These are phyloP conservation scores for Cochlearia excelsa DNA, from an alignment of 345 rosid species.

Conservation along the genomic window DNA sequence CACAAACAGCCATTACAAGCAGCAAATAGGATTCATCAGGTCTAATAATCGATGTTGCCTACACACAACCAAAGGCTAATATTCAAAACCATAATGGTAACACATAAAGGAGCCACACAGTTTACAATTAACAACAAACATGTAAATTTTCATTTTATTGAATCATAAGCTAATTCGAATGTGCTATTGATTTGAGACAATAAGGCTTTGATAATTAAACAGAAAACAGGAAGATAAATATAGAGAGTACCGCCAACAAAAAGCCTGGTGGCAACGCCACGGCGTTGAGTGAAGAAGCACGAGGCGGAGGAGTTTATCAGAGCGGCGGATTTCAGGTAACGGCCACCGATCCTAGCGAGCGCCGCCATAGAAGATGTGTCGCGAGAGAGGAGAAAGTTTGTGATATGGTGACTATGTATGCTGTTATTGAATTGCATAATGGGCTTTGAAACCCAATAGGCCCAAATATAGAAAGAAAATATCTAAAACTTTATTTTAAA, in stretches of 20 bases:
- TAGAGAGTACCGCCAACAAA: slow-evolving; percentile 61
- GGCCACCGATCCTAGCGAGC: slow-evolving; percentile 42
- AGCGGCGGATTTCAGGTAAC: slow-evolving; percentile 28
- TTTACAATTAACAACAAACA: too few species aligned
- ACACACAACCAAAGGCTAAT: background rate
- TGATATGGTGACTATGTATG: too few species aligned
- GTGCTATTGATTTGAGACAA: too few species aligned
- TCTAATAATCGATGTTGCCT: background rate
- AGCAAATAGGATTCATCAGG: background rate
- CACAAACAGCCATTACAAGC: slow-evolving; percentile 1
- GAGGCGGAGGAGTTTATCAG: slow-evolving; percentile 16
- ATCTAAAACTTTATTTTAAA: too few species aligned
- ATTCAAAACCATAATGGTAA: slow-evolving; percentile 1
- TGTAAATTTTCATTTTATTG: too few species aligned
- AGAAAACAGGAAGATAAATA: background rate
- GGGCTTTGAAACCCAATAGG: too few species aligned
- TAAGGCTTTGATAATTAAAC: too few species aligned
- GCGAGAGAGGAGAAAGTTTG: background rate
- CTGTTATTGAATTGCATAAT: too few species aligned
- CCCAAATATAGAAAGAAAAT: too few species aligned
- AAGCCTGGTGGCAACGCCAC: slow-evolving; percentile 71
- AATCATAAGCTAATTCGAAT: too few species aligned
- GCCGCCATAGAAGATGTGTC: slow-evolving; percentile 50
- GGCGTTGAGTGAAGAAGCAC: slow-evolving; percentile 37
- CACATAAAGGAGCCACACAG: background rate